Conservation (phyloP, 2,329 filamentous ascomycete genomes). For the Xylariales sp. region DNA sequence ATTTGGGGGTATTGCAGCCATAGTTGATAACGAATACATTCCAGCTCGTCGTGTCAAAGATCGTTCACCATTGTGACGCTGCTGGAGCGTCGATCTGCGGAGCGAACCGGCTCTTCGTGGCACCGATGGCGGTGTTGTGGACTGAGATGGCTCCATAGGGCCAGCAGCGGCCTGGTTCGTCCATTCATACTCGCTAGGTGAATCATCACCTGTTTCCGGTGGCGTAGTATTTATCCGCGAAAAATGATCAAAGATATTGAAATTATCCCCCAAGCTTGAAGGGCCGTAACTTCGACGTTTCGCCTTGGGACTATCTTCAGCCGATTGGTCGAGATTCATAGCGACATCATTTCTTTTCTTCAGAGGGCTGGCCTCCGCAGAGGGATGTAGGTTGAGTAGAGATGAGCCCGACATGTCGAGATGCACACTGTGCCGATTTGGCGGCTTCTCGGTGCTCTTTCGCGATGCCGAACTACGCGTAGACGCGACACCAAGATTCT, state of each 20-base stretch:
- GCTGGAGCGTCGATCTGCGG: slow-evolving; percentile 87
- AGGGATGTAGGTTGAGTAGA: slow-evolving; percentile 62
- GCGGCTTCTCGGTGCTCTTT: slow-evolving; percentile 60
- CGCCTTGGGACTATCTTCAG: slow-evolving; percentile 84
- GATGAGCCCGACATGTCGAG: slow-evolving; percentile 67
- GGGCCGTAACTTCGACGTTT: slow-evolving; percentile 90
- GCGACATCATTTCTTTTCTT: slow-evolving; percentile 93
- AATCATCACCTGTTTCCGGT: slow-evolving; percentile 63
- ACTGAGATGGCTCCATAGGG: slow-evolving; percentile 56
- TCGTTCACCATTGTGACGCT: slow-evolving; percentile 75
- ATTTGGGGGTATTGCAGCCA: slow-evolving; percentile 64
- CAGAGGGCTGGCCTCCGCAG: slow-evolving; percentile 78
- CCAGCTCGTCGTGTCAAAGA: slow-evolving; percentile 70
- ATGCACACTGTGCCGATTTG: slow-evolving; percentile 65
- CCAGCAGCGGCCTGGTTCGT: slow-evolving; percentile 51
- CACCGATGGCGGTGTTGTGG: slow-evolving; percentile 65
- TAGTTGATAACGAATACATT: slow-evolving; percentile 64
- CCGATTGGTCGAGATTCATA: slow-evolving; percentile 85
- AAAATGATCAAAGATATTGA: slow-evolving; percentile 80
- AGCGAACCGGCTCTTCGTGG: slow-evolving; percentile 80
- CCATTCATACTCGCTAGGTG: slow-evolving; percentile 65
- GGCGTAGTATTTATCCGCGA: slow-evolving; percentile 56
- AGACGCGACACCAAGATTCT: slow-evolving; percentile 53
- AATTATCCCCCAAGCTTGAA: slow-evolving; percentile 69
- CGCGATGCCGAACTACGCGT: slow-evolving; percentile 57